Base-by-base conservation (phyloP, 257 asterid species). In the Coffea eugenioides region DNA sequence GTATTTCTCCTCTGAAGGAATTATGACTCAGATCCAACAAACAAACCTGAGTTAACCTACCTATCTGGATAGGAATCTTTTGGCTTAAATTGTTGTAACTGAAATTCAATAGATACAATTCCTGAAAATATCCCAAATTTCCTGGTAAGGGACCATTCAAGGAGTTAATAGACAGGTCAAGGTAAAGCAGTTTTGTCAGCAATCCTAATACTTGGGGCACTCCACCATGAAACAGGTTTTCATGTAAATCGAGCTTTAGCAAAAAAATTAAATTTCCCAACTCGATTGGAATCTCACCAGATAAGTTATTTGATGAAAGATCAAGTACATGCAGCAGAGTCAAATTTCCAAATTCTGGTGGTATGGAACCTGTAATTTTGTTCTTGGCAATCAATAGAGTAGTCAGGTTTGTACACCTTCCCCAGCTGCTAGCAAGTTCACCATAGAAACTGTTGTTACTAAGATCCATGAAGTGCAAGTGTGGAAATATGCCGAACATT, bases 391-490 rank as follows among this genome's bases (percentile, higher is more conserved):
- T 81, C 41, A 39, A 75, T 71, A 85, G 75, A 16, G 46, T 45
- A 4, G 78, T 69, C 70, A 85, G 52, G 23, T 82, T 67, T 8
- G 12, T 54, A 20, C 72, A 86, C 23, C 76, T 16, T 0, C 83
- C 83, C 89, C 89, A 88, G 9, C 76, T 62, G 2, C 84, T 34
- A 31, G 89, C 65, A 3, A 88, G 59, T 67, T 80, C 81, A 13
- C 88, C 91, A 9, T 80, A 68, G 45, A 86, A 57, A 41, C 65
- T 31, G 56, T 88, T 88, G 49, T 75, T 36, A 57, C 88, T 88
- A 80, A 86, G 77, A 34, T 80, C 88, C 65, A 80, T 46, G 78
- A 71, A 82, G 51, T 70, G n/a, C 49, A 84, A 49, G 59, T 77
- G 39, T 5, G 90, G 88, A 79, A 78, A 86, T 52, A 75, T 59